Evolutionary conservation across 495 filamentous ascomycete species (phyloP), one percentile per base, ranked within the genome.

Genomic region (Penicillium parvum): DNA sequence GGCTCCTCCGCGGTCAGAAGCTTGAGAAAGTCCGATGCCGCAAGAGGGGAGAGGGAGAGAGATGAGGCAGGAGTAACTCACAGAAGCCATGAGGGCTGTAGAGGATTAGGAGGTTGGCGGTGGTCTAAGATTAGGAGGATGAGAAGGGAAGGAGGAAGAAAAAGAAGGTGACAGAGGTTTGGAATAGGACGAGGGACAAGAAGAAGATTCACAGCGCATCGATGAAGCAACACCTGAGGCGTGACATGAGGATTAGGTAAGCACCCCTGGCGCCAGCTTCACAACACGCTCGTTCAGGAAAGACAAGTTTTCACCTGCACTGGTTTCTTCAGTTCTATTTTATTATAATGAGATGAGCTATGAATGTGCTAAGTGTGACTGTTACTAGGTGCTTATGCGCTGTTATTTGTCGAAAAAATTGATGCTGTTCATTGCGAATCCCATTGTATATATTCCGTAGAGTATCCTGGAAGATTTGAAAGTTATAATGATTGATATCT

Each of bases 61-160:
- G 45, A 37, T 32, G 38, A 32, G 33, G 30, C 42, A 49, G 39
- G 23, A 49, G 49, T 32, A 54, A 77, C 74, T 54, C 60, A 77
- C 74, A 53, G 75, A 77, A 71, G 75, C 73, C 75, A 79, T 79
- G 61, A 46, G 54, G 34, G 32, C 50, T 45, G 45, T 33, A 16
- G 42, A 27, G 37, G 38, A 53, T 47, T 17, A 41, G n/a, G 11
- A n/a, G 14, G 14, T 32, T 23, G 18, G n/a, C 42, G 21, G 32
- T 33, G 32, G 26, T 46, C 15, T 14, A 40, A 32, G 47, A 40
- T 25, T 51, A 33, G 32, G 23, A 37, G 43, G 52, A 45, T 36
- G 37, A 50, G 26, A 44, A 48, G 25, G 40, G 41, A 50, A 37
- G 32, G 43, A 42, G 49, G 41, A 52, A 47, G 51, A 28, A 37